A percentile compares a stretch with the other conserved stretches of the same genome.
Conservation (phyloP, 331 rosid genomes). For the Acacia concinna region DNA sequence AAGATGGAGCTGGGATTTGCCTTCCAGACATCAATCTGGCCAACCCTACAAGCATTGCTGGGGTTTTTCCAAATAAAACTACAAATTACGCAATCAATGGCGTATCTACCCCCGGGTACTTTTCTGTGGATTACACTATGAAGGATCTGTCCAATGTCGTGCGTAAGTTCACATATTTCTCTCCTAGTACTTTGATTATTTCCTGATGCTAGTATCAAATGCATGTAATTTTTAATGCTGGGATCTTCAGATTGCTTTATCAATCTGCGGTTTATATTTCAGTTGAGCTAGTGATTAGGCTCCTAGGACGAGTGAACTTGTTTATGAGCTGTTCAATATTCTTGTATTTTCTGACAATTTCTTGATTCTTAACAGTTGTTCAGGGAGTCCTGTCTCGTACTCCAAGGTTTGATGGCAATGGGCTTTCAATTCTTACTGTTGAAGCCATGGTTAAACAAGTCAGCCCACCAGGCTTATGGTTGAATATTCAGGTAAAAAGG, state of each 20-base stretch:
- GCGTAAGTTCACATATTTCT: slow-evolving; percentile 36
- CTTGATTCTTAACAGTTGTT: slow-evolving; percentile 50
- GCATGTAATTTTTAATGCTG: no score
- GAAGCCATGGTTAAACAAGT: slow-evolving; percentile 22
- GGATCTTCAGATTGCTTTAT: background rate
- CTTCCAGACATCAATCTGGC: slow-evolving; percentile 53
- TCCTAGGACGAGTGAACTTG: background rate
- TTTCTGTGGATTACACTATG: slow-evolving; percentile 42
- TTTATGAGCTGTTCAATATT: background rate
- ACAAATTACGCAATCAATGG: slow-evolving; percentile 33
- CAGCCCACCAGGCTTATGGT: slow-evolving; percentile 58
- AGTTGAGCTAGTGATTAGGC: background rate
- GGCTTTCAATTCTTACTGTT: slow-evolving; percentile 38
- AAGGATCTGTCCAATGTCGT: background rate
- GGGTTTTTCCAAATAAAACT: background rate
- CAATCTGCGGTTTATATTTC: background rate
- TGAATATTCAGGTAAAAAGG: slow-evolving; percentile 77
- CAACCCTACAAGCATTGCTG: slow-evolving; percentile 32
- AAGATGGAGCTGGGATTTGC: slow-evolving; percentile 77
- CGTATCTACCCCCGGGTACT: slow-evolving; percentile 27
- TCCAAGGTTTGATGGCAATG: slow-evolving; percentile 43
- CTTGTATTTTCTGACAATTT: slow-evolving; percentile 15
- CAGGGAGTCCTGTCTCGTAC: slow-evolving; percentile 59
- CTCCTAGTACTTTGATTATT: background rate
- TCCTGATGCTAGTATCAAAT: no score